Base-by-base conservation (phyloP, 331 rosid species). In the Erythrophleum ivorense region DNA sequence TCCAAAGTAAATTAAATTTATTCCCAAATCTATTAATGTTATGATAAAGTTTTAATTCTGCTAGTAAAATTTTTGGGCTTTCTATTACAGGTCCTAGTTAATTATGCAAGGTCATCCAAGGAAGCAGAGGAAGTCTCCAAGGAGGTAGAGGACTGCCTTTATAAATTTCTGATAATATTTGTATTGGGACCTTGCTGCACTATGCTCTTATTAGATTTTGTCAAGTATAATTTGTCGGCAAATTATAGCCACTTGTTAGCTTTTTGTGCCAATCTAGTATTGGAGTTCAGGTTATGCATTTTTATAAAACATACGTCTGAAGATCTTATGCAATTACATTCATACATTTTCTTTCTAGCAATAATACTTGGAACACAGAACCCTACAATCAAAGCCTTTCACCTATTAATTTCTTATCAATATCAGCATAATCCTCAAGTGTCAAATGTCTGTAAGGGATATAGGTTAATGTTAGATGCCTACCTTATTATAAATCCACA, bases 111-210 rank as follows among this genome's bases (percentile, higher is more conserved):
- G 77, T 94, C 95, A 33, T 86, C 91, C 75, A 90, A 83, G 79
- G 95, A 94, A 90, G 98, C 95, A 14, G 90, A 90, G 74, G 97
- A 94, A 81, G 97, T 91, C 72, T 83, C 94, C 57, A 89, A 85
- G 84, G 89, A 89, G 97, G 98, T 91, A 82, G 63, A 48, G 9
- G n/a, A 76, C 67, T 34, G 54, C 53, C 24, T 43, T 41, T 41
- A 40, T 68, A n/a, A 19, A 38, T 67, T 5, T 69, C 10, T 69
- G 43, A 34, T 63, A 63, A 62, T 34, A 64, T 36, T 15, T 34
- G 12, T 14, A 0, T 64, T 34, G 21, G 43, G 68, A 31, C 68
- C 43, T 63, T 33, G 36, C 43, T 63, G 19, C 68, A 31, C 43
- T 19, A 63, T 63, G 15, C 43, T 31, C 41, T 31, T 63, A 6